Evolutionary conservation across 2,329 filamentous ascomycete genomes (phyloP).

Genomic region (Penicillium expansum): DNA sequence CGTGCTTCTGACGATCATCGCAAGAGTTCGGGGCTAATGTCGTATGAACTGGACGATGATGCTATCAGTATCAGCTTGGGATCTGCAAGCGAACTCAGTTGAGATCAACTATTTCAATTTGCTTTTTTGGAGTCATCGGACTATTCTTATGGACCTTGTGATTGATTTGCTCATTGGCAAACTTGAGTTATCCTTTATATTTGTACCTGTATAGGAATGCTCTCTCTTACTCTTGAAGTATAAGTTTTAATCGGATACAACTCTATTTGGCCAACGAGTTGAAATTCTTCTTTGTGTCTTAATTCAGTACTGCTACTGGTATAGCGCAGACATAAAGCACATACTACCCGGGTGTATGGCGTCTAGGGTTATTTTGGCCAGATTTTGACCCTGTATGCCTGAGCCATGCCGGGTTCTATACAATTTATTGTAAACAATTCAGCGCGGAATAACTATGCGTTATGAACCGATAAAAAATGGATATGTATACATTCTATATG

Average conservation of each 20-base stretch:
- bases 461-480: no score
- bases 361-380: no score
- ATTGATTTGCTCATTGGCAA: background rate
- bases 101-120: background rate
- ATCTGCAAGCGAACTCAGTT: slow-evolving; percentile 8
- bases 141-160: background rate
- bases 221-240: background rate
- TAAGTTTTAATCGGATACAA: background rate
- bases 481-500: no score
- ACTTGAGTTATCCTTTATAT: background rate
- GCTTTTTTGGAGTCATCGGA: background rate
- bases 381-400: no score
- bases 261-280: background rate
- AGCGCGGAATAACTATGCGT: no score
- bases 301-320: background rate
- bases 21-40: background rate
- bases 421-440: no score
- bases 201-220: background rate
- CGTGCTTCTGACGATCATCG: background rate
- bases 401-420: no score
- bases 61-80: slow-evolving; percentile 8
- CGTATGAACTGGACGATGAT: slow-evolving; percentile 7
- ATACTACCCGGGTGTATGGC: no score
- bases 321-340: background rate
- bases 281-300: background rate